Base-by-base conservation (phyloP, 2,329 filamentous ascomycete species). In the Ceratocystis eucalypticola region DNA sequence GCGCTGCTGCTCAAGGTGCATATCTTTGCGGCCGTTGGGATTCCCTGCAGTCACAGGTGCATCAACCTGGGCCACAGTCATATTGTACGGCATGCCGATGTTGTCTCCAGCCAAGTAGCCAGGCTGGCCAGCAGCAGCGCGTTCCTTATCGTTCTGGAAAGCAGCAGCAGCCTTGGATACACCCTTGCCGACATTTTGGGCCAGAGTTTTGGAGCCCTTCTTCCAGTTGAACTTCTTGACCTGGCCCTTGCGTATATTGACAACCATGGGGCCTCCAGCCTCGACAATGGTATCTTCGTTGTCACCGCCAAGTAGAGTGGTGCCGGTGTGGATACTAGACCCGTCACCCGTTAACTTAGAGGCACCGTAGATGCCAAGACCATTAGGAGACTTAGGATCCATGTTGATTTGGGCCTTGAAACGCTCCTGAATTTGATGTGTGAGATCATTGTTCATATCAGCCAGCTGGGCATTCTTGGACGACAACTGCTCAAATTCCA, bases 181-280 rank as follows among this genome's bases (percentile, higher is more conserved):
- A 64, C 92, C 91, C 78, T 96, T 96, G 69, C 89, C 88, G 64
- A 97, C 89, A 73, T 92, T 93, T 76, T 96, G 96, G 33, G 92
- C 92, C 71, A 97, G 87, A 66, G 89, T 92, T 76, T 96, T 93
- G 48, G 90, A 90, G 48, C 91, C 91, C 79, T 95, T 96, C 82
- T 96, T 96, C 92, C 94, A 97, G 77, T 96, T 96, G 77, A 96
- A 96, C 75, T 96, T 97, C 79, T 91, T 96, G 65, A 88, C 86
- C 74, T 96, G 91, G 37, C 89, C 91, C 77, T 96, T 97, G 71
- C 91, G 86, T 69, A 97, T 95, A 72, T 94, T 95, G 68, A 97
- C 89, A 44, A 97, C 89, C 68, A 96, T 94, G n/a, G 94, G 92
- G 1, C 90, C 88, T 1, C 90, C 88, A 33, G 85, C 80, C 69